Percentiles rank a stretch among this genome's conserved stretches.
Evolutionary conservation across 495 filamentous ascomycete species (phyloP).

Genomic region (Tuber melanosporum): DNA sequence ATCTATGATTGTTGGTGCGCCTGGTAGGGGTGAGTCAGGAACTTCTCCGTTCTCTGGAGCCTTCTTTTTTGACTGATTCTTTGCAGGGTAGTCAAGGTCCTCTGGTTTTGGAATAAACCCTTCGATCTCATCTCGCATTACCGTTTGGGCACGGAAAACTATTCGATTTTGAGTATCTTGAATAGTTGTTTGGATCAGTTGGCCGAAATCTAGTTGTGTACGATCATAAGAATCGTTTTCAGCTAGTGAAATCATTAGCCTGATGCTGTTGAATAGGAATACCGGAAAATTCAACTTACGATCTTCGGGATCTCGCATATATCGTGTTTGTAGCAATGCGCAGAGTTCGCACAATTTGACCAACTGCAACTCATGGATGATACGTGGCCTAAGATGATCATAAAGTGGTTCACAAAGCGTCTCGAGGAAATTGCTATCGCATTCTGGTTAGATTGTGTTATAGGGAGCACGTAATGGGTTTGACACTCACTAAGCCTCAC

Average conservation of each 20-base stretch:
- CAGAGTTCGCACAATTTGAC: slow-evolving; percentile 68
- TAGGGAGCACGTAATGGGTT: background rate
- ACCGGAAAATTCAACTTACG: slow-evolving; percentile 21
- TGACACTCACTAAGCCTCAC: slow-evolving; percentile 47
- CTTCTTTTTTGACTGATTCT: slow-evolving; percentile 39
- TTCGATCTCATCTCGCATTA: slow-evolving; percentile 64
- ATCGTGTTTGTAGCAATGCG: slow-evolving; percentile 62
- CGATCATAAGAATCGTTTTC: slow-evolving; percentile 46
- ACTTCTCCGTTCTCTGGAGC: slow-evolving; percentile 45
- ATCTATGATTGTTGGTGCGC: slow-evolving; percentile 51
- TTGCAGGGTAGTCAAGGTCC: slow-evolving; percentile 52
- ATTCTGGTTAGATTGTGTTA: slow-evolving; percentile 6
- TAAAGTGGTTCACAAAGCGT: slow-evolving; percentile 69
- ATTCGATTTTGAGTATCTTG: slow-evolving; percentile 68
- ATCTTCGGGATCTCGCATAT: slow-evolving; percentile 62
- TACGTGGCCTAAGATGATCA: slow-evolving; percentile 62
- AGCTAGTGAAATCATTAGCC: slow-evolving; percentile 23
- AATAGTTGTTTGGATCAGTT: slow-evolving; percentile 60
- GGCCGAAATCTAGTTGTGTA: slow-evolving; percentile 58
- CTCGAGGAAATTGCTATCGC: slow-evolving; percentile 52
- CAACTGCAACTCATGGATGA: slow-evolving; percentile 63
- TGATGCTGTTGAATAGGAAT: background rate
- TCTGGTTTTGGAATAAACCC: slow-evolving; percentile 61
- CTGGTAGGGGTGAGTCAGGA: slow-evolving; percentile 47
- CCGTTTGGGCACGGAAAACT: slow-evolving; percentile 60